Conservation (phyloP, 192 early-diverging fungal genomes). For the Thamnidium elegans region DNA sequence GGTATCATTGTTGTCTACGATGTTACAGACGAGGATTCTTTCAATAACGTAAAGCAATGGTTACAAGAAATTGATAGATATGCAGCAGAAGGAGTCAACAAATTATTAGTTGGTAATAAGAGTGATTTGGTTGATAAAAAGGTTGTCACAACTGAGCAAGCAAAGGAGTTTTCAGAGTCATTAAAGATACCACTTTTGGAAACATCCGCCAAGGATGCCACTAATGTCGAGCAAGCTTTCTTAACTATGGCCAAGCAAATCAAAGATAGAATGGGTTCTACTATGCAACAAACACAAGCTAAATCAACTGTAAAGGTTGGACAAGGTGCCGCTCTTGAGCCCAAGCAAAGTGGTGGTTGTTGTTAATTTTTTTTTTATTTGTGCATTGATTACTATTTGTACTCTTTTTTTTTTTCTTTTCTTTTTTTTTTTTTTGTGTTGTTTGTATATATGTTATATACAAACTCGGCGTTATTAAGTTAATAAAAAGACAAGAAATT, state of each 20-base stretch:
- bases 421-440: neutral
- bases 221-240: slow-evolving; percentile 98
- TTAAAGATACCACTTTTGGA: slow-evolving; percentile 92
- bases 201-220: slow-evolving; percentile 94
- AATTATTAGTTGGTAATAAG: slow-evolving; percentile 98
- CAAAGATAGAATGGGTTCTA: slow-evolving; percentile 73
- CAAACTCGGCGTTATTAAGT: neutral
- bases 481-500: slow-evolving; percentile 1
- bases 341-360: slow-evolving; percentile 28
- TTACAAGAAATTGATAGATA: slow-evolving; percentile 98
- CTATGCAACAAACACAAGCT: slow-evolving; percentile 28
- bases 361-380: slow-evolving; percentile 19
- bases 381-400: neutral
- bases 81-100: slow-evolving; percentile 95
- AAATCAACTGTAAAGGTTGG: slow-evolving; percentile 31
- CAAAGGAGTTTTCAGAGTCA: slow-evolving; percentile 83
- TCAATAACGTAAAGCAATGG: slow-evolving; percentile 96
- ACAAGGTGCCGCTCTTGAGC: slow-evolving; percentile 25
- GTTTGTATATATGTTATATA: neutral
- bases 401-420: neutral
- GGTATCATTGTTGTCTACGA: slow-evolving; percentile 99
- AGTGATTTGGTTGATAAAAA: slow-evolving; percentile 91
- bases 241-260: slow-evolving; percentile 99
- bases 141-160: slow-evolving; percentile 55
- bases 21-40: slow-evolving; percentile 93